phyloP scores from a whole-genome alignment of 75 land plant genomes.

The Cryptomeria japonica region DNA sequence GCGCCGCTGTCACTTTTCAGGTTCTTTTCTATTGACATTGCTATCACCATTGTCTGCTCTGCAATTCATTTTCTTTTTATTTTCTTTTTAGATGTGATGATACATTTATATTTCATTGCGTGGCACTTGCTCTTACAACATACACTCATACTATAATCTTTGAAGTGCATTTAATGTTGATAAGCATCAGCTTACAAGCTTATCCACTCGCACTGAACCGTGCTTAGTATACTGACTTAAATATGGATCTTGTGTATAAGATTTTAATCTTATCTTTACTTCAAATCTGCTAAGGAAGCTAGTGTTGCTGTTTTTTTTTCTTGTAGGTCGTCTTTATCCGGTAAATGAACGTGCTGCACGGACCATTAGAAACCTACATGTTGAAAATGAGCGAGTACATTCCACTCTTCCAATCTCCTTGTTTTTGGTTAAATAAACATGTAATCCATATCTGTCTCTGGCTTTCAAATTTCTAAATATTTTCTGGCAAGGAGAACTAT shows the following conservation, averaged over 20 bases:
- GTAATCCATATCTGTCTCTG: background rate
- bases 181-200: background rate
- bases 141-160: background rate
- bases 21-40: conserved; percentile 22
- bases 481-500: background rate
- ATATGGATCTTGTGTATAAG: background rate
- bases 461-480: background rate
- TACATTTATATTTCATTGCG: background rate
- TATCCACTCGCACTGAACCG: background rate
- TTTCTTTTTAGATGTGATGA: background rate
- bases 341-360: conserved; percentile 91
- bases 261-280: background rate
- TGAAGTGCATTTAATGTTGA: background rate
- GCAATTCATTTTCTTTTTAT: background rate
- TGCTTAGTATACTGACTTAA: background rate
- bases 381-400: conserved; percentile 97
- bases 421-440: background rate
- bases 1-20: conserved; percentile 84
- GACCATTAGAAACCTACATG: conserved; percentile 84
- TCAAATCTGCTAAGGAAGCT: background rate
- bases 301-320: conserved; percentile 7
- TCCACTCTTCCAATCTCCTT: background rate
- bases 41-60: background rate
- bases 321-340: conserved; percentile 78
- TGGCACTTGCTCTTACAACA: background rate